Evolutionary conservation across 2,329 filamentous ascomycete genomes (phyloP).

Genomic region (Dryadomyces quercivorus): DNA sequence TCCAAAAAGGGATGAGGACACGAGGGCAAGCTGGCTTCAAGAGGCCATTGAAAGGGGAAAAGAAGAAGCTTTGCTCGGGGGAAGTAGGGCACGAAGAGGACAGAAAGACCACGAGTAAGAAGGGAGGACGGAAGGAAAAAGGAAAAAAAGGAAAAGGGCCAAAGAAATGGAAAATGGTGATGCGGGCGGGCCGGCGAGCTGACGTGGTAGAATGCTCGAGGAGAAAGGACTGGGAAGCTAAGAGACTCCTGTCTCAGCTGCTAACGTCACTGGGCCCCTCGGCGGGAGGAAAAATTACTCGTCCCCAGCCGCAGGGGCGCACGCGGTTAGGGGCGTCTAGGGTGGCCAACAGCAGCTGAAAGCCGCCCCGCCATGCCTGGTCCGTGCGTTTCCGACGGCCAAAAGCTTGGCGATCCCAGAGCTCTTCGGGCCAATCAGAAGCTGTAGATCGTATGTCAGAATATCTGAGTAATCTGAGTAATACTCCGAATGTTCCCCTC

Average conservation of each 20-base stretch:
- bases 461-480: no score
- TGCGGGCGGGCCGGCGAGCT: background rate
- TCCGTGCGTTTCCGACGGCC: background rate
- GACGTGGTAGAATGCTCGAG: background rate
- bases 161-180: no score
- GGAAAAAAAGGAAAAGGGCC: background rate
- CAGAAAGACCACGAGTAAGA: background rate
- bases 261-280: background rate
- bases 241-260: background rate
- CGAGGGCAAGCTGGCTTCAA: background rate
- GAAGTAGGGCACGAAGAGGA: background rate
- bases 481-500: no score
- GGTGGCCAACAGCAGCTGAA: background rate
- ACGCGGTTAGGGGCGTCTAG: background rate
- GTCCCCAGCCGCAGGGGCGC: no score
- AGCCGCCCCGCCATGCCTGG: background rate
- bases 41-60: background rate
- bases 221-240: background rate
- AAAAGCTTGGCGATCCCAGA: background rate
- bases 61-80: background rate
- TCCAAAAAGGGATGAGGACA: background rate
- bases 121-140: background rate
- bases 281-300: no score
- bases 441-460: no score
- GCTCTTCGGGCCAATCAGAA: background rate